Evolutionary conservation across 2,329 filamentous ascomycete genomes (phyloP), one percentile per base, ranked within the genome.

Genomic region (Colletotrichum sp.): DNA sequence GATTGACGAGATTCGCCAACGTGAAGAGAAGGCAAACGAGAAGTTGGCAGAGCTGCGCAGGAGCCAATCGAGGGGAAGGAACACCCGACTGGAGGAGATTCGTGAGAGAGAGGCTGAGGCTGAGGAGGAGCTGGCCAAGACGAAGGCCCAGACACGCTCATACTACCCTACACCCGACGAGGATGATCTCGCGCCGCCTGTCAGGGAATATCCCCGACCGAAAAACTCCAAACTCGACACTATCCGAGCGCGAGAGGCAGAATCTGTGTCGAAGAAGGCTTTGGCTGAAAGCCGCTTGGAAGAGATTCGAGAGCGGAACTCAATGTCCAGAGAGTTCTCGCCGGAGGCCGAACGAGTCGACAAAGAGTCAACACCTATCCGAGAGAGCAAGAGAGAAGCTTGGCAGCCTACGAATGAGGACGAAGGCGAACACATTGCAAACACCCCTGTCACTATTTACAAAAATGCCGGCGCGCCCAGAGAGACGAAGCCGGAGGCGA

Each of bases 261-360:
- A 86, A 34, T 85, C 84, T 4, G 78, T 88, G 30, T 88, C 90
- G 7, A 87, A 82, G 71, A 85, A 87, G 68, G 86, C 86, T 3
- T 80, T 90, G 19, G 87, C 90, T n/a, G 85, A 86, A 8, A 87
- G 87, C 69, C 85, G 86, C 36, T 82, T 92, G 4, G 89, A 88
- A 39, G 90, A 91, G 80, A 90, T 91, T 71, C 85, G 87, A 52
- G 87, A 90, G 70, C 84, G 82, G 72, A 90, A 91, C 79, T 85
- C 87, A 44, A 83, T 85, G 77, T 85, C 86, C 9, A 82, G 85
- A 65, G 87, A 87, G 12, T 80, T 85, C 8, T 88, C 87, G 1
- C 86, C 88, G 16, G 86, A 88, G 64, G 72, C 79, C 15, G 80
- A 79, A 61, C 78, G 81, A 5, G 83, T 79, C 71, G 81, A 83